Conservation (phyloP, 2,329 filamentous ascomycete species). For the Reticulascus tulasneorum region DNA sequence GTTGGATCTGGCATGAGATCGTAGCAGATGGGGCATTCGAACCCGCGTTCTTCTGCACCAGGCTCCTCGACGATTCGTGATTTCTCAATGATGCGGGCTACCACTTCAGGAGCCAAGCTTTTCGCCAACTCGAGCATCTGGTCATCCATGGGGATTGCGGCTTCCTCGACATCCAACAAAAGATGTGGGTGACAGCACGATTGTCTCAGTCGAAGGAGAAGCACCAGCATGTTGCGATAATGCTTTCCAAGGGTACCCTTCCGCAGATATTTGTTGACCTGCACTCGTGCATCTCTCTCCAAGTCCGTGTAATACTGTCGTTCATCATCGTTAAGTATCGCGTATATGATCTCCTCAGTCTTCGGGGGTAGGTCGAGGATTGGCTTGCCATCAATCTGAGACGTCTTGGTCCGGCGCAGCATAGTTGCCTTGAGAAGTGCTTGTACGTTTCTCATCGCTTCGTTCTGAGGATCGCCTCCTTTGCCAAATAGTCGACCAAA, state of each 20-base stretch:
- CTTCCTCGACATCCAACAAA: slow-evolving; percentile 42
- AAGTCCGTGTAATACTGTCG: slow-evolving; percentile 60
- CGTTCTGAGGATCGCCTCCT: slow-evolving; percentile 46
- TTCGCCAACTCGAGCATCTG: slow-evolving; percentile 61
- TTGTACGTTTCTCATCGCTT: slow-evolving; percentile 69
- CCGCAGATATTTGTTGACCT: slow-evolving; percentile 74
- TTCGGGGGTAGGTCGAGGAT: slow-evolving; percentile 68
- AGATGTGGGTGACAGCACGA: slow-evolving; percentile 77
- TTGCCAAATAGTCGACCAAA: slow-evolving; percentile 38
- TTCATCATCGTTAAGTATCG: slow-evolving; percentile 65
- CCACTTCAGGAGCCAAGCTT: slow-evolving; percentile 53
- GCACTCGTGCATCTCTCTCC: slow-evolving; percentile 61
- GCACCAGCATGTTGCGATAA: slow-evolving; percentile 76
- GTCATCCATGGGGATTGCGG: slow-evolving; percentile 33
- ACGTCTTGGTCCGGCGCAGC: slow-evolving; percentile 77
- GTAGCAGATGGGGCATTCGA: slow-evolving; percentile 80
- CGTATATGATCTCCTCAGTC: slow-evolving; percentile 56
- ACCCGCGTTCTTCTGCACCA: slow-evolving; percentile 38
- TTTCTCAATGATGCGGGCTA: slow-evolving; percentile 55
- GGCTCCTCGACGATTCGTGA: slow-evolving; percentile 21
- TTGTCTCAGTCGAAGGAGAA: slow-evolving; percentile 76
- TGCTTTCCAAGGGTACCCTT: slow-evolving; percentile 64
- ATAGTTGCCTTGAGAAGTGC: slow-evolving; percentile 75
- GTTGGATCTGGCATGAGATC: slow-evolving; percentile 69
- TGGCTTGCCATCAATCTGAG: slow-evolving; percentile 73